Percentiles rank a stretch among this genome's conserved stretches.
These are phyloP conservation scores for Acanthamoeba lenticulata DNA, from an alignment of 208 protist genomes.

Conservation along the genomic window DNA sequence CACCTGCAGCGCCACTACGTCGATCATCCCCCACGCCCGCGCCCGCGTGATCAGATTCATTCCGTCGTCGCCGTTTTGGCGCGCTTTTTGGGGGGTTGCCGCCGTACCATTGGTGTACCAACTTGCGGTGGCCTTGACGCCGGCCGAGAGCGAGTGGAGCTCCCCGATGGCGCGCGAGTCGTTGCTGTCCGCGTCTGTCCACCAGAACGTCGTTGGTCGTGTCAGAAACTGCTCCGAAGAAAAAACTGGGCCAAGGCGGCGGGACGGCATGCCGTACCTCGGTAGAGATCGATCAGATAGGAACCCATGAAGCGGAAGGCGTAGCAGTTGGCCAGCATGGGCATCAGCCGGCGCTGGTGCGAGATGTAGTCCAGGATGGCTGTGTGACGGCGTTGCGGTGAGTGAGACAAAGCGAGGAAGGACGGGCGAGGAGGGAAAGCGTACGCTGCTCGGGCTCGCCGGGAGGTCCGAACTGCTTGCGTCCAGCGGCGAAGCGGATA, in stretches of 20 bases:
- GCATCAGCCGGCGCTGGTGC: constrained; percentile 9
- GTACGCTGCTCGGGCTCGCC: constrained; percentile 30
- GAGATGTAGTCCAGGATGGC: constrained; percentile 43
- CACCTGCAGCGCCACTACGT: not conserved
- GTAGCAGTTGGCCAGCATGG: constrained; percentile 42
- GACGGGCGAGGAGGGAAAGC: not conserved
- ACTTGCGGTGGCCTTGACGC: constrained; percentile 8
- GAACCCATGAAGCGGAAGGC: not conserved
- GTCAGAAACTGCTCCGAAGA: not conserved
- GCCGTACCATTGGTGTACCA: not conserved
- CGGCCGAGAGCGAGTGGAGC: constrained; percentile 34
- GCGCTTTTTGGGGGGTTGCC: not conserved
- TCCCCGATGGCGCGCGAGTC: not conserved
- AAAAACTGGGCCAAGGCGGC: not conserved
- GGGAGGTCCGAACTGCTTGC: constrained; percentile 60
- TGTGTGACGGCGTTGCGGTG: not conserved
- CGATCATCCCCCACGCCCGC: not conserved
- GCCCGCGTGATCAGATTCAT: not conserved
- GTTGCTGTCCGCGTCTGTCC: not conserved
- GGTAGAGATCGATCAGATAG: constrained; percentile 1
- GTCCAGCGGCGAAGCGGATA: not conserved
- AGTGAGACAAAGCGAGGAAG: not conserved
- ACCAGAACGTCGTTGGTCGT: too few species aligned
- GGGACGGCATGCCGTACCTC: not conserved
- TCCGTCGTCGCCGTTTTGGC: too few species aligned